A percentile compares a stretch with the other conserved stretches of the same genome.
phyloP scores from a whole-genome alignment of 495 filamentous ascomycete genomes.

The Xylaria bambusicola region DNA sequence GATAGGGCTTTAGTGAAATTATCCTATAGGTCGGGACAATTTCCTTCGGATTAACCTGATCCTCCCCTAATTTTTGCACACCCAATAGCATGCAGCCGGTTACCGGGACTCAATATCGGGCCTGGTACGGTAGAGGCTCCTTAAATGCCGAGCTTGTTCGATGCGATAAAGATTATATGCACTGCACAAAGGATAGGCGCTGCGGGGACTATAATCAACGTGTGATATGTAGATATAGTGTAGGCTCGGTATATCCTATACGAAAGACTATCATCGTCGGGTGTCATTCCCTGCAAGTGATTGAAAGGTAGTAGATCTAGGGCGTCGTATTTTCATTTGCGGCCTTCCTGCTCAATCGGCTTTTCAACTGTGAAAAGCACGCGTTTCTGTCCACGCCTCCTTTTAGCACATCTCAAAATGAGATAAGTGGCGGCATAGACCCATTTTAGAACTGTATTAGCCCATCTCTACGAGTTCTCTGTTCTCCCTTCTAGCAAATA shows the following conservation, averaged over 20 bases:
- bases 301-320: background rate
- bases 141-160: background rate
- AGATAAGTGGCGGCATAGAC: background rate
- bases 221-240: background rate
- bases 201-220: background rate
- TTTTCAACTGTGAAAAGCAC: too few species aligned
- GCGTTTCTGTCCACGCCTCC: too few species aligned
- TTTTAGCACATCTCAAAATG: background rate
- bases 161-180: background rate
- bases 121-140: background rate
- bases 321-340: background rate
- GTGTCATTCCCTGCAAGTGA: background rate
- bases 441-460: too few species aligned
- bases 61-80: background rate
- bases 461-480: too few species aligned
- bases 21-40: conserved; percentile 11
- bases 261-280: background rate
- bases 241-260: background rate
- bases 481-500: too few species aligned
- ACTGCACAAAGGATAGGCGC: background rate
- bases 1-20: background rate
- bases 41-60: background rate
- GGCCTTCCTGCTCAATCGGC: too few species aligned
- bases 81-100: conserved; percentile 8
- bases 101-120: background rate